Evolutionary conservation across 83 land plant genomes (phyloP), one percentile per base, ranked within the genome.

Genomic region (Diphasiastrum complanatum): DNA sequence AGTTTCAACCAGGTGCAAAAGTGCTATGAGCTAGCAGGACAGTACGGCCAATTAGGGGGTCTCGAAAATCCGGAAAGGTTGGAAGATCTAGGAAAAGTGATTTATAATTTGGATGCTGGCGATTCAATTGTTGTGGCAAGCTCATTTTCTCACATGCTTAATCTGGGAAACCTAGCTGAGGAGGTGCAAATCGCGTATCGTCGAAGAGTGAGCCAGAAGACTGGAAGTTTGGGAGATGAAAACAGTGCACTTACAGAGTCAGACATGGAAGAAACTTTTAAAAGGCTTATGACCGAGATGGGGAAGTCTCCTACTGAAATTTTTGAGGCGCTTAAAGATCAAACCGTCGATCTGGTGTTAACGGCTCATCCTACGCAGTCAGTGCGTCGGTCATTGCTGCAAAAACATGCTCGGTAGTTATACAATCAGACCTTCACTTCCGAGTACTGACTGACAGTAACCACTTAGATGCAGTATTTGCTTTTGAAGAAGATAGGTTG

Each of bases 291-390:
- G 38, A 60, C 41, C 27, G 59, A 90, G 45, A 53, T 86, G 63
- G 70, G 78, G 49, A 90, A 90, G 61, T 74, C 93, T 0, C 83
- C 88, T 0, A 43, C 75, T 51, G 89, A 90, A 63, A 82, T 90
- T 60, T 86, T 90, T 71, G 89, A 90, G 61, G 93, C 97, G 25
- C 54, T 90, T 40, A 90, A 90, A 78, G 79, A 75, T 43, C 97
- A 90, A 65, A 90, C 97, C 32, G 86, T 90, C 11, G 97, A 90
- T 66, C 60, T 90, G 66, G 97, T 90, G 20, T 50, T 90, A 1
- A 90, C 97, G 10, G 93, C 93, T 5, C 97, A 90, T 69, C 97
- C 97, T 6, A 90, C 97, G 4, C 97, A 90, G 55, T 83, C 93
- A 5, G 77, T 90, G 1, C 78, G 97, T 0, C 68, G 97, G 60